Percentiles rank a stretch among this genome's conserved stretches.
Evolutionary conservation across 2,329 filamentous ascomycete genomes (phyloP).

Genomic region (Lachnellula willkommii): DNA sequence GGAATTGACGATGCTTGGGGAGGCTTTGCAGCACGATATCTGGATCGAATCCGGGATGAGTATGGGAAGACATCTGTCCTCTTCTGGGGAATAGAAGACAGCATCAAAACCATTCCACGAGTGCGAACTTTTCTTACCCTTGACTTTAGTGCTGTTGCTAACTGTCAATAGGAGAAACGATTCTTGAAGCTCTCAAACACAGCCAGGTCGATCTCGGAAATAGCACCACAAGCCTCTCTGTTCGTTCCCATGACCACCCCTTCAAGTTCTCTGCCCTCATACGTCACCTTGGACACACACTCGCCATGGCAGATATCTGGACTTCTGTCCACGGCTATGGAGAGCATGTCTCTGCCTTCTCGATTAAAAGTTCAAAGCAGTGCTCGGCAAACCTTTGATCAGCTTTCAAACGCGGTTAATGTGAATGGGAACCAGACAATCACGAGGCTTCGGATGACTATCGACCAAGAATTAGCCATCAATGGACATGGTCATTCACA

Average conservation of each 20-base stretch:
- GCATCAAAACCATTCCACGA: conserved; percentile 45
- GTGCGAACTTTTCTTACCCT: conserved; percentile 36
- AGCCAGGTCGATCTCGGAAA: conserved; percentile 63
- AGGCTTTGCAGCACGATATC: conserved; percentile 66
- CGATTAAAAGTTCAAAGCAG: conserved; percentile 51
- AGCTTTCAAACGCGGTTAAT: conserved; percentile 63
- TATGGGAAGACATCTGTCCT: conserved; percentile 83
- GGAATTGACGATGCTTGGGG: conserved; percentile 75
- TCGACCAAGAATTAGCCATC: conserved; percentile 19
- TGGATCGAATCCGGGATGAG: conserved; percentile 79
- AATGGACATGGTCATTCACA: conserved; percentile 16
- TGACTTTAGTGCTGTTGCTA: conserved; percentile 6
- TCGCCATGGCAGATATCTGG: conserved; percentile 80
- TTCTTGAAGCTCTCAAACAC: conserved; percentile 65
- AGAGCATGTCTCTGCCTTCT: conserved; percentile 72
- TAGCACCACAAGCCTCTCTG: conserved; percentile 67
- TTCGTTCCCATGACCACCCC: conserved; percentile 69
- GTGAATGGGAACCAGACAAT: conserved; percentile 74
- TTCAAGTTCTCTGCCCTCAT: conserved; percentile 49
- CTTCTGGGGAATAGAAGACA: conserved; percentile 77
- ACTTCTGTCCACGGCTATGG: conserved; percentile 68
- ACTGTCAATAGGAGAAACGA: conserved; percentile 50
- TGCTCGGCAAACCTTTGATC: conserved; percentile 47
- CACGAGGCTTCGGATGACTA: conserved; percentile 64
- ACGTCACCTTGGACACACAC: conserved; percentile 52